A percentile compares a stretch with the other conserved stretches of the same genome.
These are phyloP conservation scores for Fusarium sp. DNA, from an alignment of 2,329 filamentous ascomycete genomes.

Conservation along the genomic window DNA sequence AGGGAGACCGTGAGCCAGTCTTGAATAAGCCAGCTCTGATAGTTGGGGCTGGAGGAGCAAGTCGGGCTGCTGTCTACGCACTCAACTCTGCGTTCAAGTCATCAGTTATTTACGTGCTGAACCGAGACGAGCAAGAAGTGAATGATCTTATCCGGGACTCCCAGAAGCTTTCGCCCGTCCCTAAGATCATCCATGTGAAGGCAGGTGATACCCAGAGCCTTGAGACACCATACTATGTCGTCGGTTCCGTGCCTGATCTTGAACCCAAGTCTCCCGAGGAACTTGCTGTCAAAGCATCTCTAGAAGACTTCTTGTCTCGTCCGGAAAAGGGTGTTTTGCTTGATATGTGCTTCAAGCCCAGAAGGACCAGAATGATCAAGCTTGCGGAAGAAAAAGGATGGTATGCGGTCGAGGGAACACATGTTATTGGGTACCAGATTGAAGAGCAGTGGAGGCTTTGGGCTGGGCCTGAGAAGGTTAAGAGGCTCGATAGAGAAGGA, in stretches of 20 bases:
- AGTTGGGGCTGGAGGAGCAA: constrained; percentile 8
- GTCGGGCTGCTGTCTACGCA: constrained; percentile 16
- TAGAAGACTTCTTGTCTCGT: not conserved
- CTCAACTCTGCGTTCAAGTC: constrained; percentile 13
- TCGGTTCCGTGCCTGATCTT: not conserved
- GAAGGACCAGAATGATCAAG: constrained; percentile 16
- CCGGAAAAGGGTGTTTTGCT: constrained; percentile 3
- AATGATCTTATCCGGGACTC: not conserved
- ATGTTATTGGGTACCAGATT: constrained; percentile 15
- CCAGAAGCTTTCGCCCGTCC: not conserved
- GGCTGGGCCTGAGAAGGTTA: not conserved
- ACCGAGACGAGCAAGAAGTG: constrained; percentile 1
- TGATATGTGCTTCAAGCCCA: constrained; percentile 22
- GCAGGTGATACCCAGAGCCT: not conserved
- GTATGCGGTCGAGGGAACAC: constrained; percentile 7
- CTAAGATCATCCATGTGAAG: constrained; percentile 2
- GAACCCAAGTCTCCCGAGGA: not conserved
- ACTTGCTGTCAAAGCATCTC: not conserved
- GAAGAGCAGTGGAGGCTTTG: constrained; percentile 17
- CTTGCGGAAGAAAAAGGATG: constrained; percentile 6
- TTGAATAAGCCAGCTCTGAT: constrained; percentile 17
- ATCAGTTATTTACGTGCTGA: constrained; percentile 1
- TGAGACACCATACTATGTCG: constrained; percentile 10
- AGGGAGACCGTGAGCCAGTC: not conserved
- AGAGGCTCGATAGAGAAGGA: constrained; percentile 1